Base-by-base conservation (phyloP, 306 rosid species). In the Morella rubra region DNA sequence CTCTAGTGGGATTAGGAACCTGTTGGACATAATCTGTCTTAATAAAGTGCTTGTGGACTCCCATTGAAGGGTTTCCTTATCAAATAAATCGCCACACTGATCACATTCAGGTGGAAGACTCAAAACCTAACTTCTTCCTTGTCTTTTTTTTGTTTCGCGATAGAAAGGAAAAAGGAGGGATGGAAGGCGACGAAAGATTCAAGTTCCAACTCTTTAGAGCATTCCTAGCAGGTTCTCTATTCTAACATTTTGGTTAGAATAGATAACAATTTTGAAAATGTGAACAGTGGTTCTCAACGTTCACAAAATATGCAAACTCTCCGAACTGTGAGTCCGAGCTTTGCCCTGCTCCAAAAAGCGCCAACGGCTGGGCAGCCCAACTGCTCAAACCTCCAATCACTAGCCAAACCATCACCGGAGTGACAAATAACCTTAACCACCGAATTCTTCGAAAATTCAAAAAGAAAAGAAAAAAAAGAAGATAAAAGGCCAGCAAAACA, bases 381-480 rank as follows among this genome's bases (percentile, higher is more conserved):
- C 14, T 9, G 55, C n/a, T 14, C 55, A 1, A 10, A 51, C 4
- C 13, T 3, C 55, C 13, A 11, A 14, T 4, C 5, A 51, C 11
- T 8, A 19, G 7, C 27, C 24, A 6, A 55, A n/a, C 61, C 61
- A 75, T 24, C 62, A 8, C 64, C 15, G 11, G 64, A 67, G 79
- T 18, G 72, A 72, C 72, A 81, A 83, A 77, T 67, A 40, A 42
- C 62, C 13, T 42, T 65, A 62, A 73, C 68, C 77, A 80, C 85
- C 87, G 84, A 83, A 80, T 42, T 51, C 76, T 81, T 53, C 50
- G 89, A 84, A 86, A 77, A 82, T 74, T 67, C 0, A 76, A 75
- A 44, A 69, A 16, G 5, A 18, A 69, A 74, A 73, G 68, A 77
- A 77, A 77, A 27, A 27, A 1, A 27, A 1, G 2, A 27, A 32